phyloP scores from a whole-genome alignment of 83 land plant species.

The Thuja plicata region DNA sequence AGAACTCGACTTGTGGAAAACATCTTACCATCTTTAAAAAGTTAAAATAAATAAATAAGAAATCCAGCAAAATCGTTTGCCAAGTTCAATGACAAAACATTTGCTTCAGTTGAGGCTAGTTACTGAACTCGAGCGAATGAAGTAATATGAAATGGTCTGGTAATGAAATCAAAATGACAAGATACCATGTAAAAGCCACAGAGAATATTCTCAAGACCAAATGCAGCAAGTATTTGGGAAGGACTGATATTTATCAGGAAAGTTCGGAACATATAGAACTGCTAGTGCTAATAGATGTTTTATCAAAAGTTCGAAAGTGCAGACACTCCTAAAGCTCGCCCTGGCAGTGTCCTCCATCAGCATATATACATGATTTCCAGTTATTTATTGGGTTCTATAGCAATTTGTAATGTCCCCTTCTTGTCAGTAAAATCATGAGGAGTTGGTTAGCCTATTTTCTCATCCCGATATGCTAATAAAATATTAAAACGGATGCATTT shows the following conservation, averaged over 20 bases:
- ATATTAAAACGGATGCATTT: no score
- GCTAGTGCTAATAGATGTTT: not conserved
- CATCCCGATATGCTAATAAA: no score
- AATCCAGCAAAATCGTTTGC: not conserved
- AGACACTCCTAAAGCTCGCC: not conserved
- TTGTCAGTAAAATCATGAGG: no score
- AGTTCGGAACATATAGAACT: not conserved
- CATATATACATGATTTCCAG: not conserved
- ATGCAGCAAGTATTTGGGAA: not conserved
- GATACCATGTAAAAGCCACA: not conserved
- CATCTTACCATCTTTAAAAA: not conserved
- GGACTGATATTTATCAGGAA: not conserved
- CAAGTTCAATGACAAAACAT: no score
- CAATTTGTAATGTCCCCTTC: no score
- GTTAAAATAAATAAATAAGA: not conserved
- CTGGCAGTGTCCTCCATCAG: not conserved
- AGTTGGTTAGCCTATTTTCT: no score
- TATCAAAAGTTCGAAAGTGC: not conserved
- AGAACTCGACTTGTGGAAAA: not conserved
- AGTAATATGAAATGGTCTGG: not conserved
- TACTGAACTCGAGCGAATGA: not conserved
- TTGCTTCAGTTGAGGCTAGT: not conserved
- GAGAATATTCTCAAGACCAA: not conserved
- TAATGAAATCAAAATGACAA: not conserved
- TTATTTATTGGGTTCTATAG: not conserved